Evolutionary conservation across 768 basidiomycete species (phyloP).

Genomic region (Nidularia pulvinata): DNA sequence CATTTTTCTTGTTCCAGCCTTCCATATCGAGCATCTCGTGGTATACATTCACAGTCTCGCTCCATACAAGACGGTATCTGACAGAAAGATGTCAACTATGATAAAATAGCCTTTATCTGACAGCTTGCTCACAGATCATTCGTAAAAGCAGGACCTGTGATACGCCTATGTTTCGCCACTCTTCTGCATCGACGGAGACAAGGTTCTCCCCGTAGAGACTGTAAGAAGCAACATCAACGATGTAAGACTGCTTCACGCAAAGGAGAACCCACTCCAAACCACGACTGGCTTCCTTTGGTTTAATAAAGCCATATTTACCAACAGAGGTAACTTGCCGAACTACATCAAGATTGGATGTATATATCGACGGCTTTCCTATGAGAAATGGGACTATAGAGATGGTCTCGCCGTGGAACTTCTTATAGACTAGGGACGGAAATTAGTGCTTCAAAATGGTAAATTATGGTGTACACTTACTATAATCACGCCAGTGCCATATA

Average conservation of each 20-base stretch:
- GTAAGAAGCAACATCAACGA: not conserved
- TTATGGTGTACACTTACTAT: conserved; percentile 17
- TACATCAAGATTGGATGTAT: conserved; percentile 22
- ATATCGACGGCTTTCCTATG: conserved; percentile 12
- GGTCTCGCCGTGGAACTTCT: conserved; percentile 11
- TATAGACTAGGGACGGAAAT: not conserved
- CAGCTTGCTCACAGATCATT: conserved; percentile 15
- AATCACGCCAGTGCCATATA: conserved; percentile 30
- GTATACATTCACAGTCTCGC: conserved; percentile 17
- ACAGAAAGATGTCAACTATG: not conserved
- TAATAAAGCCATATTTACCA: conserved; percentile 13
- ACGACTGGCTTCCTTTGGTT: conserved; percentile 11
- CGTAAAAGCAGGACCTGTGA: conserved; percentile 30
- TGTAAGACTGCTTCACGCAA: not conserved
- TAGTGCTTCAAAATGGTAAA: too few relatives aligned
- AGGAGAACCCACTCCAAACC: conserved; percentile 10
- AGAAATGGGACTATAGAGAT: conserved; percentile 17
- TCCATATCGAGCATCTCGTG: conserved; percentile 21
- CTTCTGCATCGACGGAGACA: conserved; percentile 23
- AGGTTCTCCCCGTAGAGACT: conserved; percentile 32
- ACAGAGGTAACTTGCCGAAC: conserved; percentile 18
- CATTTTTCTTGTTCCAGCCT: conserved; percentile 13
- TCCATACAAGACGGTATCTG: conserved; percentile 25
- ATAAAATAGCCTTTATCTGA: not conserved
- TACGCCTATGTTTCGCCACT: conserved; percentile 29